Percentiles rank a stretch among this genome's conserved stretches.
Evolutionary conservation across 306 rosid genomes (phyloP).

Genomic region (Trifolium pratense): DNA sequence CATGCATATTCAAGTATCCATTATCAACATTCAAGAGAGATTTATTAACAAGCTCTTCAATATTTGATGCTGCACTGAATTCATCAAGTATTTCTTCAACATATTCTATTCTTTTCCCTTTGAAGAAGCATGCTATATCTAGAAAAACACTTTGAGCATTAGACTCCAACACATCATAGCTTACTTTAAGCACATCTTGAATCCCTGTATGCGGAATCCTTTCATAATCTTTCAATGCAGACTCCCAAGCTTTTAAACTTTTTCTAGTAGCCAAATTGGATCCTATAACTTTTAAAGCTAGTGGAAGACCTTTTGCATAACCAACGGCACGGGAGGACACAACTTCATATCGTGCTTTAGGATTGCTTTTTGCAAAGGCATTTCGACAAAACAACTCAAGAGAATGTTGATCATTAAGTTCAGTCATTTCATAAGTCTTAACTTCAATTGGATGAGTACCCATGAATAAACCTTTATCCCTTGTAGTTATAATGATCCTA

Average conservation of each 20-base stretch:
- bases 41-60: background rate
- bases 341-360: background rate
- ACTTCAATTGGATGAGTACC: background rate
- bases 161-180: background rate
- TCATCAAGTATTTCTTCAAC: background rate
- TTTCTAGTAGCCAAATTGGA: background rate
- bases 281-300: slow-evolving; percentile 6
- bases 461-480: slow-evolving; percentile 14
- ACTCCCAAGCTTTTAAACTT: background rate
- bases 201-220: background rate
- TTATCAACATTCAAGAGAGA: background rate
- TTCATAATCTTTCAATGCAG: background rate
- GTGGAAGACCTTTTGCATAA: slow-evolving; percentile 21
- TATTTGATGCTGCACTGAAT: background rate
- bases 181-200: slow-evolving; percentile 8
- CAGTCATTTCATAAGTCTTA: slow-evolving; percentile 10
- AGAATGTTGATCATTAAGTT: background rate
- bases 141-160: background rate
- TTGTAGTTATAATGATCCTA: slow-evolving; percentile 33
- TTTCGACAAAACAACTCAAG: slow-evolving; percentile 23
- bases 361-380: slow-evolving; percentile 17
- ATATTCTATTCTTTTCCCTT: slow-evolving; percentile 4
- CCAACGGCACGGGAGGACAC: background rate
- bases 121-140: slow-evolving; percentile 38
- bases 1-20: background rate